These are phyloP conservation scores for Lentinula guzmanii DNA, from an alignment of 768 basidiomycete genomes.

Conservation along the genomic window DNA sequence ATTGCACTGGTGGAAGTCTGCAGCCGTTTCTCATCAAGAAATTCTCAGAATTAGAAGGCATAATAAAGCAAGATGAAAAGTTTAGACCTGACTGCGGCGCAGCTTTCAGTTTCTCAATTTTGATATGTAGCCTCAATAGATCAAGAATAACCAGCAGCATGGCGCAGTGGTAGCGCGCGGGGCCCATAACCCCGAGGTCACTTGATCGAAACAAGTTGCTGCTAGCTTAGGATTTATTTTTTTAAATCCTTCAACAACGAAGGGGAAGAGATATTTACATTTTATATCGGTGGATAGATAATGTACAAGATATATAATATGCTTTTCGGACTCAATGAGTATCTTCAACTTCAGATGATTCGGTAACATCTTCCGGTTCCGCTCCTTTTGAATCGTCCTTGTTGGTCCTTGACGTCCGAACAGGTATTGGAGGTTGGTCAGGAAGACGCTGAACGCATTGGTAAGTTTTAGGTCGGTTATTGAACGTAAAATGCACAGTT, in stretches of 20 bases:
- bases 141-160: slow-evolving; percentile 34
- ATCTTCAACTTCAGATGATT: too few species aligned
- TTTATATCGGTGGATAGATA: too few species aligned
- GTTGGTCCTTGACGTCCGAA: slow-evolving; percentile 16
- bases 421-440: slow-evolving; percentile 47
- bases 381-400: not conserved
- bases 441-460: slow-evolving; percentile 39
- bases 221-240: slow-evolving; percentile 23
- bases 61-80: not conserved
- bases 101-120: not conserved
- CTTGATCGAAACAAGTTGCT: slow-evolving; percentile 63
- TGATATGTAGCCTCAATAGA: not conserved
- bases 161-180: slow-evolving; percentile 56
- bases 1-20: too few species aligned
- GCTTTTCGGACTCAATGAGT: too few species aligned
- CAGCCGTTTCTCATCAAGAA: too few species aligned
- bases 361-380: not conserved
- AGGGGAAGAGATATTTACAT: too few species aligned
- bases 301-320: too few species aligned
- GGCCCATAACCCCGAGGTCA: slow-evolving; percentile 63
- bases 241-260: not conserved
- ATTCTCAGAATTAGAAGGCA: too few species aligned
- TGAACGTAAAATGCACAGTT: slow-evolving; percentile 10
- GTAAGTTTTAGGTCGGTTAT: not conserved
- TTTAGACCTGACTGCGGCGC: not conserved